Conservation (phyloP, 1,284 basidiomycete genomes). For the Cerioporus squamosus region DNA sequence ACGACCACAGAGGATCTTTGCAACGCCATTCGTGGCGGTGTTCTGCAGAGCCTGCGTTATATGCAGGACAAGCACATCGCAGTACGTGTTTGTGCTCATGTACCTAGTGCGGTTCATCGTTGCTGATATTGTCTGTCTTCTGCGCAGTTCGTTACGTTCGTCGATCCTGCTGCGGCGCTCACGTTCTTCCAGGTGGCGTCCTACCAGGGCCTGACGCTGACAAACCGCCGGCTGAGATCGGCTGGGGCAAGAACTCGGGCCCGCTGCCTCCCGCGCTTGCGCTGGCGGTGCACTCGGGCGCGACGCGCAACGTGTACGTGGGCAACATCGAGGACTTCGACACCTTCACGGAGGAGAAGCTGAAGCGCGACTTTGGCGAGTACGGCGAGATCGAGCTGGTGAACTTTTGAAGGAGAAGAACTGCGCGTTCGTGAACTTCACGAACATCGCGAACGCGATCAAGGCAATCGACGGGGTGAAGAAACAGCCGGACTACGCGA, state of each 20-base stretch:
- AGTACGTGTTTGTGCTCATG: conserved; percentile 47
- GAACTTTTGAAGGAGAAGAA: conserved; percentile 96
- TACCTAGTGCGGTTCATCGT: conserved; percentile 2
- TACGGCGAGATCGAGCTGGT: conserved; percentile 95
- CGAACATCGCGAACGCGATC: conserved; percentile 90
- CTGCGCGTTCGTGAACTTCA: conserved; percentile 95
- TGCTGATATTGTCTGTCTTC: conserved; percentile 11
- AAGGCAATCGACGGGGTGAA: conserved; percentile 95
- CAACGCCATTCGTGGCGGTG: conserved; percentile 91
- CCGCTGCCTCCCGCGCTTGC: conserved; percentile 83
- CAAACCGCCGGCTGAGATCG: conserved; percentile 89
- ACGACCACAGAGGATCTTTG: conserved; percentile 91
- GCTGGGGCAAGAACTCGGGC: conserved; percentile 93
- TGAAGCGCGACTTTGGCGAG: conserved; percentile 89
- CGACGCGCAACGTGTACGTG: conserved; percentile 94
- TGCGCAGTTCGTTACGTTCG: conserved; percentile 85
- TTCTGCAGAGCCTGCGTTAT: conserved; percentile 88
- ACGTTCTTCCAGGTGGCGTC: conserved; percentile 91
- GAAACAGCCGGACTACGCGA: conserved; percentile 81
- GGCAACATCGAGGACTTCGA: conserved; percentile 94
- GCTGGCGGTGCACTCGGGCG: conserved; percentile 86
- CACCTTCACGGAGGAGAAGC: conserved; percentile 81
- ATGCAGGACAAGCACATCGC: conserved; percentile 96
- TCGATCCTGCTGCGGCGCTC: conserved; percentile 87
- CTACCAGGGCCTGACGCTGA: conserved; percentile 85